Percentiles rank a stretch among this genome's conserved stretches.
Conservation (phyloP, 805 yeast species). For the Candida ortonii region DNA sequence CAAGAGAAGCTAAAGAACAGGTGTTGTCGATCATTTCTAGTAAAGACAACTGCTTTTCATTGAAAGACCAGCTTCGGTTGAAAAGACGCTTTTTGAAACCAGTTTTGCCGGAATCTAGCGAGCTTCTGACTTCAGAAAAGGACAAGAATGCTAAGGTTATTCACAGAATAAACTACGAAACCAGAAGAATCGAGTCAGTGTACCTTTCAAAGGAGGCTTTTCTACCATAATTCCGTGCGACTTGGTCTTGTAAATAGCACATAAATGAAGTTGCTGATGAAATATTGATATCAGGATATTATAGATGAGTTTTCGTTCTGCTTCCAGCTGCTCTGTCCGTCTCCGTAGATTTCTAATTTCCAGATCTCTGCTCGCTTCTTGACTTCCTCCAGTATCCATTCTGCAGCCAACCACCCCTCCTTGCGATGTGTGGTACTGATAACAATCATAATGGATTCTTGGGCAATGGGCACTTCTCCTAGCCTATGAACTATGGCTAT, state of each 20-base stretch:
- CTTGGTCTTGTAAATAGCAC: slow-evolving; percentile 9
- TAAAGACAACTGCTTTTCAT: slow-evolving; percentile 36
- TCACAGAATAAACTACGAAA: slow-evolving; percentile 60
- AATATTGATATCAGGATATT: background rate
- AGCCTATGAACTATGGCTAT: slow-evolving; percentile 44
- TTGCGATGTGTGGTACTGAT: slow-evolving; percentile 44
- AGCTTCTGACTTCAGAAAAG: slow-evolving; percentile 26
- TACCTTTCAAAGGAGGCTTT: slow-evolving; percentile 55
- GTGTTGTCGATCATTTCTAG: slow-evolving; percentile 43
- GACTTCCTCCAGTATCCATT: slow-evolving; percentile 42
- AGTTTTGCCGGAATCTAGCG: slow-evolving; percentile 50
- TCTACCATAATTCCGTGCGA: slow-evolving; percentile 7
- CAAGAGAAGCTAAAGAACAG: slow-evolving; percentile 38
- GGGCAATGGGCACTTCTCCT: slow-evolving; percentile 46
- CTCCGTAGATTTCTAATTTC: slow-evolving; percentile 45
- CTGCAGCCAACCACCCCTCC: slow-evolving; percentile 47
- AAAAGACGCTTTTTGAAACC: slow-evolving; percentile 52
- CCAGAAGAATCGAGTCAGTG: slow-evolving; percentile 49
- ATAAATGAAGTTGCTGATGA: background rate
- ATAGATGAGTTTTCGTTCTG: slow-evolving; percentile 35
- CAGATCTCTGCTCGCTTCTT: slow-evolving; percentile 48
- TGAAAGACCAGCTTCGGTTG: slow-evolving; percentile 37
- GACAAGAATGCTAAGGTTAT: slow-evolving; percentile 50
- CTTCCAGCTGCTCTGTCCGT: slow-evolving; percentile 44
- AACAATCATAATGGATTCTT: slow-evolving; percentile 45